Base-by-base conservation (phyloP, 139 green algal species). In the Asterochloris erici region DNA sequence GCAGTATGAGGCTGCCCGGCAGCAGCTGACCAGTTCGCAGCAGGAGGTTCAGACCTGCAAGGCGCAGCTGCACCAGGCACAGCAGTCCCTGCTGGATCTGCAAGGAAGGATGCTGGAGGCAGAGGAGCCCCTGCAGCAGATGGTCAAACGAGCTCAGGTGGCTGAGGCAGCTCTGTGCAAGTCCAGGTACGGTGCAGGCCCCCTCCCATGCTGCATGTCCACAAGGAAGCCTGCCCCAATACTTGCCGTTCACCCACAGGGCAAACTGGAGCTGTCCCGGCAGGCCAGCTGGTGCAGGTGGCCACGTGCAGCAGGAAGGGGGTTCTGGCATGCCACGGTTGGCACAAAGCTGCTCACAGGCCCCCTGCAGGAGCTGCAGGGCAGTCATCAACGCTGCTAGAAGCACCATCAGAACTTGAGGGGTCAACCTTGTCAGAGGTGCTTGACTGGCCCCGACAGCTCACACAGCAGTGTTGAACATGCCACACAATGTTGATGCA, bases 21-120 rank as follows among this genome's bases (percentile, higher is more conserved):
- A 24, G 60, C 76, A 70, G 12, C 26, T 15, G 15, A n/a, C 60
- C 60, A 80, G 68, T 62, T 70, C 76, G 68, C 76, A 80, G 19
- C 60, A 61, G 2, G 60, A 80, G 76, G 14, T 80, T n/a, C 76
- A 80, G 76, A 70, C 76, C 60, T 70, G 60, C 60, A 80, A 80
- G 23, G 76, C 76, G 24, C 76, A 80, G 76, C 60, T 80, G 76
- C 76, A 80, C n/a, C 76, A 80, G 68, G 54, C 76, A 26, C 60
- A 80, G 60, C 19, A 24, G 4, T 9, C 54, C 54, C 47, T n/a
- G 11, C 76, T 80, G 61, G 60, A 70, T 15, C 60, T 62, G 11
- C 19, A 68, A 64, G 60, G 68, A n/a, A 61, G 69, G 47, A 68
- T 60, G 19, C 23, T 80, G 47, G 14, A 80, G 60, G 76, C 76